Base-by-base conservation (phyloP, 371 early-diverging fungal species). In the Mucor racemosus region DNA sequence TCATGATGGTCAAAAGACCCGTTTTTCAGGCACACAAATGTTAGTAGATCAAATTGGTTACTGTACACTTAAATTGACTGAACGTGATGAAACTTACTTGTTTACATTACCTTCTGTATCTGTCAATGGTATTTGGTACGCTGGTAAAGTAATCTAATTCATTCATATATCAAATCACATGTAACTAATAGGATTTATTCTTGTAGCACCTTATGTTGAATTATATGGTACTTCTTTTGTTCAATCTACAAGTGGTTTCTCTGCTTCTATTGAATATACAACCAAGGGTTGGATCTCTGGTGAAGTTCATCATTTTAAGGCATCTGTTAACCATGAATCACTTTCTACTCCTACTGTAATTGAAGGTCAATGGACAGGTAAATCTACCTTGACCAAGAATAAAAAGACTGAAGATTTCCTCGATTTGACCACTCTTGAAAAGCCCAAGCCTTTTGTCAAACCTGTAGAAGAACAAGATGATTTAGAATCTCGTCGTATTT, bases 221-320 rank as follows among this genome's bases (percentile, higher is more conserved):
- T 80, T 93, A 50, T 85, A 84, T 48, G 91, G 91, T 56, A 84
- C 83, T 5, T 88, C 92, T 9, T 86, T 84, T 64, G 88, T 93
- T 58, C 86, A 86, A 40, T 89, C 88, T 44, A 82, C 84, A 50
- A 79, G 78, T 50, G 93, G 94, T 19, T 84, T 74, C 54, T 75
- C 80, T 62, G 84, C 92, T 39, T 78, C 84, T 58, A 87, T 94
- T 73, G 90, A 92, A 67, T 93, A 90, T 72, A 79, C 87, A 50
- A 89, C 91, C 39, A 90, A 87, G 70, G 90, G 92, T 10, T 93
- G 91, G 88, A 86, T 93, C 69, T 88, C 89, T 15, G 94, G 94
- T 62, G 93, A 92, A 66, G 86, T 91, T 56, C 90, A 93, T 71
- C 86, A 87, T 64, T 90, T 93, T 78, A 90, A 93, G 71, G 94